These are phyloP conservation scores for Asterochloris sp. DNA, from an alignment of 139 green algal genomes.

Conservation along the genomic window DNA sequence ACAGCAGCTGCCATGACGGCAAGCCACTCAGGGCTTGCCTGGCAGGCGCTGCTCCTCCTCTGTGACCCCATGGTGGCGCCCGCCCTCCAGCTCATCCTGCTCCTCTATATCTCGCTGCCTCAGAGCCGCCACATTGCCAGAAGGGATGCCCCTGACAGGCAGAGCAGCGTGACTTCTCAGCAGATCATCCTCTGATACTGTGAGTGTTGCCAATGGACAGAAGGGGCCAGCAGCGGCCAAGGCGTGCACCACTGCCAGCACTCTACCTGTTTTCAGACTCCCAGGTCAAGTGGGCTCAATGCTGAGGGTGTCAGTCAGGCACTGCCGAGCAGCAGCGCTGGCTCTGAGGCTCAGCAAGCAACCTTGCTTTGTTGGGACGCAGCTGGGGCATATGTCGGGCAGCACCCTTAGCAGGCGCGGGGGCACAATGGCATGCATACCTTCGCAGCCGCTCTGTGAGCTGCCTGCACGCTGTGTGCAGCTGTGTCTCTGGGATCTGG, in stretches of 20 bases:
- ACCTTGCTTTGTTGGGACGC: too few species aligned
- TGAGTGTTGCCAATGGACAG: background rate
- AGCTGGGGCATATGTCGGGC: background rate
- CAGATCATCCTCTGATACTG: background rate
- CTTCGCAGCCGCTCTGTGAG: background rate
- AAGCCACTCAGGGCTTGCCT: background rate
- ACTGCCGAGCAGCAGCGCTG: too few species aligned
- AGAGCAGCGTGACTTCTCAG: background rate
- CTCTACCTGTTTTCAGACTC: too few species aligned
- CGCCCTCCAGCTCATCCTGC: conserved; percentile 10
- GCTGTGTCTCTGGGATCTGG: background rate
- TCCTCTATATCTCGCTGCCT: background rate
- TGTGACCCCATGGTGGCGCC: background rate
- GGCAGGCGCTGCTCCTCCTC: background rate
- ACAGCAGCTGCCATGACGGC: too few species aligned
- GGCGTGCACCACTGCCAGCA: too few species aligned
- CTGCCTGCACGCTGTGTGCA: background rate
- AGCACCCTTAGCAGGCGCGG: background rate
- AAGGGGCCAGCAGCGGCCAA: too few species aligned
- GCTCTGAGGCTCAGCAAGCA: too few species aligned
- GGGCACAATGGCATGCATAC: background rate
- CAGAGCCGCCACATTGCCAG: background rate
- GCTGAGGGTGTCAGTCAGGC: too few species aligned
- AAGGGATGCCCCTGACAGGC: background rate
- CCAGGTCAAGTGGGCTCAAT: too few species aligned